Evolutionary conservation across 345 rosid species (phyloP), one percentile per base, ranked within the genome.

Genomic region (Boechera retrofracta): DNA sequence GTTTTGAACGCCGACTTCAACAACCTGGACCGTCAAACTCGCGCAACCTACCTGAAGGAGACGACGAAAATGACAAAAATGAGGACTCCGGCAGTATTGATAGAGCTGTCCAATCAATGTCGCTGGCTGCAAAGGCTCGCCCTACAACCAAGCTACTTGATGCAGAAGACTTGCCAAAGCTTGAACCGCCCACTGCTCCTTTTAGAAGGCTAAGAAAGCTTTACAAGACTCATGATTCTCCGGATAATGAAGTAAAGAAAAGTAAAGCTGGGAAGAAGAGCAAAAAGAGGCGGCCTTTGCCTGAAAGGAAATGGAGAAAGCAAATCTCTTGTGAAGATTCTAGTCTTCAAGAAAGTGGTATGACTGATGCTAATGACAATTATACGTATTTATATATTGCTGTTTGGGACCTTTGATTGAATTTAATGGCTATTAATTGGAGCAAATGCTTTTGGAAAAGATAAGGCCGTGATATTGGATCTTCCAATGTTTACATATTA

Each of bases 1-100:
- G 98, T 56, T 95, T 85, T 82, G 99, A 95, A 73, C 96, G 97
- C 32, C 69, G 89, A 31, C 87, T 95, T 79, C 92, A 87, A 85
- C 90, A 84, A 67, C 84, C 89, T 64, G 88, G 85, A 65, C 49
- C 81, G 33, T 88, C 96, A 64, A 64, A 78, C 77, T 41, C 63
- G n/a, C 28, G 6, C 57, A 75, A 61, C 52, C 65, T 69, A 51
- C 80, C 88, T 26, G 81, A 62, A 77, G 83, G 77, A 79, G 89
- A 83, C 82, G 83, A 73, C 1, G 75, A 72, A 49, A 60, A 41
- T 78, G 29, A 21, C 24, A 21, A 21, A 21, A 21, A 21, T 21
- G 73, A 71, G 77, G 82, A 77, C 75, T 88, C 89, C 58, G 78
- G 71, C 54, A 89, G 82, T 74, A 79, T 92, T 70, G 86, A 81